Evolutionary conservation across 176 grass and related monocot species (phyloP).

Genomic region (Aegilops tauschii): DNA sequence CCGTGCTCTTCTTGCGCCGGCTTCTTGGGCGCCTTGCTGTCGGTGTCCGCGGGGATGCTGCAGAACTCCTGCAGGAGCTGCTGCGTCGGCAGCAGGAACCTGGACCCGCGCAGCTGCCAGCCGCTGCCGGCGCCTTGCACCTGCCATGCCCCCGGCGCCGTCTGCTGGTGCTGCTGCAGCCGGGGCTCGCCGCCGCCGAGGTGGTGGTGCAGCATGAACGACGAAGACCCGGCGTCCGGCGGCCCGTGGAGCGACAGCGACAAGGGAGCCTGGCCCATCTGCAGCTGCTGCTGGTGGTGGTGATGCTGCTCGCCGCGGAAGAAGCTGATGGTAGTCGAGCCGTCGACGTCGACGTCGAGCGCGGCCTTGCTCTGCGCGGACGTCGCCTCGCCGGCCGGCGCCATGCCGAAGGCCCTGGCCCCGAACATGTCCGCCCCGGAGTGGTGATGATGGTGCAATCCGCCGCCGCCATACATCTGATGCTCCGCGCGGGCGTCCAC

Average conservation of each 20-base stretch:
- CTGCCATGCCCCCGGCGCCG: constrained; percentile 17
- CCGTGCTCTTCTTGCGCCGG: constrained; percentile 20
- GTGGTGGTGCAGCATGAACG: constrained; percentile 33
- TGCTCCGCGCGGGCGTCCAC: constrained; percentile 38
- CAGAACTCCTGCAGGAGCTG: constrained; percentile 78
- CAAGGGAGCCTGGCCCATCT: constrained; percentile 21
- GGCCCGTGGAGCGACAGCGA: constrained; percentile 44
- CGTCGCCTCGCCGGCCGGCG: neutral
- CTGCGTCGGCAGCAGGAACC: constrained; percentile 65
- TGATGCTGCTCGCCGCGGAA: constrained; percentile 12
- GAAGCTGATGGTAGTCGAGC: constrained; percentile 26
- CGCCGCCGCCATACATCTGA: constrained; percentile 29
- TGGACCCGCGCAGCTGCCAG: constrained; percentile 49
- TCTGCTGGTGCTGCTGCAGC: neutral
- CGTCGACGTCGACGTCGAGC: constrained; percentile 7
- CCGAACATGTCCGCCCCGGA: constrained; percentile 54
- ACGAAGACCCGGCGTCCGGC: constrained; percentile 8
- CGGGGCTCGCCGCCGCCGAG: neutral
- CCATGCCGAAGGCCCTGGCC: constrained; percentile 16
- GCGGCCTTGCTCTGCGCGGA: constrained; percentile 27
- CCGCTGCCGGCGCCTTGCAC: neutral
- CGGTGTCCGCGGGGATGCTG: constrained; percentile 28
- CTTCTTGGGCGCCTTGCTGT: neutral
- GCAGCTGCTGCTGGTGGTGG: constrained; percentile 5
- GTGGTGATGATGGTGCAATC: constrained; percentile 27